A percentile compares a stretch with the other conserved stretches of the same genome.
These are phyloP conservation scores for Arctium minus DNA, from an alignment of 129 eudicot species.

Conservation along the genomic window DNA sequence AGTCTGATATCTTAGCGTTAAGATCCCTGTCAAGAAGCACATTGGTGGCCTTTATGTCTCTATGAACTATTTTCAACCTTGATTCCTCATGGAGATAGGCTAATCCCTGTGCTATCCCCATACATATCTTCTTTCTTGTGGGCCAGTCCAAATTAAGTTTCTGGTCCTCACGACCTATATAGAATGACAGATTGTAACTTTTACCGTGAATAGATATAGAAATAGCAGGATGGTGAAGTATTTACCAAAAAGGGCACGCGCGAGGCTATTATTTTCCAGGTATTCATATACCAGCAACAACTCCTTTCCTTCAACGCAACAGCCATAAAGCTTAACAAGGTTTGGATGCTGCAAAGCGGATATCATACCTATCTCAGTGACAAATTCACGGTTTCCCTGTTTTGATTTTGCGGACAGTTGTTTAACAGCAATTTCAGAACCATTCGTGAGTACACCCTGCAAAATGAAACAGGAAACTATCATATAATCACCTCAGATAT, in stretches of 20 bases:
- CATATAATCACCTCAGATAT: not conserved
- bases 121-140: conserved; percentile 65
- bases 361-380: conserved; percentile 91
- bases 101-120: conserved; percentile 78
- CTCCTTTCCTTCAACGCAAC: conserved; percentile 85
- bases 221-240: not conserved
- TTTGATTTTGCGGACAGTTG: conserved; percentile 84
- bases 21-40: conserved; percentile 84
- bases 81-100: conserved; percentile 91
- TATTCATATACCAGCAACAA: conserved; percentile 73
- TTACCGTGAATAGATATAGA: not conserved
- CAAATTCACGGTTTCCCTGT: conserved; percentile 92
- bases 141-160: conserved; percentile 65
- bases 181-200: not conserved
- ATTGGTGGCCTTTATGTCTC: conserved; percentile 89
- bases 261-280: conserved; percentile 77
- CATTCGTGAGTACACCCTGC: conserved; percentile 72
- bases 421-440: conserved; percentile 84
- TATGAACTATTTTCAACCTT: conserved; percentile 80
- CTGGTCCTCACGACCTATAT: conserved; percentile 53
- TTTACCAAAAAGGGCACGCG: conserved; percentile 90
- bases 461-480: not conserved
- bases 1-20: conserved; percentile 88
- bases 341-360: conserved; percentile 93
- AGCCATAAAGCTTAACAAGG: conserved; percentile 88